Evolutionary conservation across 345 rosid species (phyloP).

Genomic region (Brassica napus): DNA sequence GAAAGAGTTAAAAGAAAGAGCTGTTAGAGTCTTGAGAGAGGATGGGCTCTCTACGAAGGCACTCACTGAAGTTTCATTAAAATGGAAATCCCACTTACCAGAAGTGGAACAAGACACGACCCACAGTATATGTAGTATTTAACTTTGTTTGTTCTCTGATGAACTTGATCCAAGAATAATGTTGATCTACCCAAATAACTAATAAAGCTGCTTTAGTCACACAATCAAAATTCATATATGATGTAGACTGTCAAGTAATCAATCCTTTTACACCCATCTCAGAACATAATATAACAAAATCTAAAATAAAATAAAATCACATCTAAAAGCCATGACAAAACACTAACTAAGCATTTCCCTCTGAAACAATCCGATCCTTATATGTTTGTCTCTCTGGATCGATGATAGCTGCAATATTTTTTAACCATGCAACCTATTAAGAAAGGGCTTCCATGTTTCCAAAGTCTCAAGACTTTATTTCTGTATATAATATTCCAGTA

Average conservation of each 20-base stretch:
- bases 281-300: not conserved
- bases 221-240: not conserved
- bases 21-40: slow-evolving; percentile 5
- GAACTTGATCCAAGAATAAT: not conserved
- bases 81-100: slow-evolving; percentile 24
- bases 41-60: slow-evolving; percentile 31
- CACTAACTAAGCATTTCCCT: not conserved
- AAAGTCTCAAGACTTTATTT: no score
- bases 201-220: not conserved
- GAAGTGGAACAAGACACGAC: not conserved
- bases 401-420: not conserved
- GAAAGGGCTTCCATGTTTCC: not conserved
- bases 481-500: no score
- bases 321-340: no score
- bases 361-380: not conserved
- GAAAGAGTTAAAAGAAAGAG: slow-evolving; percentile 21
- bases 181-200: not conserved
- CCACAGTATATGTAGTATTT: not conserved
- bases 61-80: slow-evolving; percentile 9
- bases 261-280: not conserved
- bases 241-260: no score
- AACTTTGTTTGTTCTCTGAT: not conserved
- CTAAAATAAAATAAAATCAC: no score
- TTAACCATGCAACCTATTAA: not conserved
- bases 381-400: not conserved